These are phyloP conservation scores for Cyclotella sp. DNA, from an alignment of 108 stramenopile species.

Conservation along the genomic window DNA sequence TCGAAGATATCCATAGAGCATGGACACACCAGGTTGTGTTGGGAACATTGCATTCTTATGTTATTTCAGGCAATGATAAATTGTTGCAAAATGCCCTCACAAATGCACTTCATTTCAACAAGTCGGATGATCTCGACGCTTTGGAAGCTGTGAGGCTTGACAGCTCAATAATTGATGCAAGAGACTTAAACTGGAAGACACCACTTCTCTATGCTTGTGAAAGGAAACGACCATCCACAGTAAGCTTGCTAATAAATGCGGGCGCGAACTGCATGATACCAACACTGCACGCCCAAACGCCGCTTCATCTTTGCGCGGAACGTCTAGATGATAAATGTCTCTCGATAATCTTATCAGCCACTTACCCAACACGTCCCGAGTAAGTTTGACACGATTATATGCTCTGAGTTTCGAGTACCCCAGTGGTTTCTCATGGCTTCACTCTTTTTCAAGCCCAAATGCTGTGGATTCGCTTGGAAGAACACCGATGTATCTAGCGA, in stretches of 20 bases:
- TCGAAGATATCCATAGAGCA: conserved; percentile 26
- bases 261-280: conserved; percentile 69
- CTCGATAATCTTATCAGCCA: conserved; percentile 57
- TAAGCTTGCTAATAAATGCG: conserved; percentile 62
- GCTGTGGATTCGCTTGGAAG: conserved; percentile 65
- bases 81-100: conserved; percentile 52
- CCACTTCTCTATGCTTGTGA: conserved; percentile 82
- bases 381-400: background rate
- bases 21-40: conserved; percentile 84
- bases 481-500: conserved; percentile 77
- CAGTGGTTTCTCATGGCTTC: background rate
- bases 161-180: conserved; percentile 61
- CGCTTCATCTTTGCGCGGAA: conserved; percentile 68
- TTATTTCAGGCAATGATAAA: conserved; percentile 67
- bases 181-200: conserved; percentile 74
- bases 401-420: background rate
- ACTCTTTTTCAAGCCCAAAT: conserved; percentile 51
- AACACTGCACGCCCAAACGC: conserved; percentile 42
- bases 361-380: conserved; percentile 56
- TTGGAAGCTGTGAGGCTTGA: conserved; percentile 36
- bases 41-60: conserved; percentile 80
- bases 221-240: conserved; percentile 54
- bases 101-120: conserved; percentile 48
- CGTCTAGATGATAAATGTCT: conserved; percentile 68
- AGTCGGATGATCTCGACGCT: conserved; percentile 5